Evolutionary conservation across 352 stramenopile genomes (phyloP), one percentile per base, ranked within the genome.

Genomic region (Phytophthora citrophthora): DNA sequence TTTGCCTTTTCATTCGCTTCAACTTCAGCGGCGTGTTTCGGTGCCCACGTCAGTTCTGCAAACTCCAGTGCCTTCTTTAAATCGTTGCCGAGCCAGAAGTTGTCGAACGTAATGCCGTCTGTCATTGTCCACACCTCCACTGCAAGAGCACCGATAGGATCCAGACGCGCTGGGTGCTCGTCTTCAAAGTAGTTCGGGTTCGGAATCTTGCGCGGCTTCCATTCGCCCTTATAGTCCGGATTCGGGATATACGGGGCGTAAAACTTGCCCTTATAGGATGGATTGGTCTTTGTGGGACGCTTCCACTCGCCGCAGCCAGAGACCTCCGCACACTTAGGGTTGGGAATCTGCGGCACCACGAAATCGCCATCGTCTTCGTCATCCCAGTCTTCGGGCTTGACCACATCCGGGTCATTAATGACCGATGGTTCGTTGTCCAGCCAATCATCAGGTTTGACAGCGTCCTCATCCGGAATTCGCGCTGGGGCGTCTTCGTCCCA

Each of bases 61-160:
- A 96, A 96, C 54, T 81, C 76, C 55, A 89, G 76, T 1, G 89
- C 89, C 64, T 94, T 90, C 41, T 76, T 74, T 29, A 86, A 50
- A 45, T 97, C 87, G 62, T 97, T 85, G 11, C 83, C 90, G 18
- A 98, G 74, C 77, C 92, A 92, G 52, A 98, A 94, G 72, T 98
- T 98, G 64, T 98, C 92, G 60, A 98, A 98, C 31, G 77, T 80
- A 55, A 98, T 96, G 41, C 82, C 89, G 16, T 90, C 78, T 34
- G 91, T 88, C 88, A 96, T 96, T 5, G 86, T 95, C 86, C 88
- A 94, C 4, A 98, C 90, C 64, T 99, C 95, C 12, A 99, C 77
- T 4, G 89, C 90, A 12, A 98, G 73, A 0, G 85, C 90, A 36
- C 83, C 89, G 47, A 98, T 97, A 5, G 91, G 86, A 31, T 94